Base-by-base conservation (phyloP, 2,329 filamentous ascomycete genomes). In the Emmonsia crescens region DNA sequence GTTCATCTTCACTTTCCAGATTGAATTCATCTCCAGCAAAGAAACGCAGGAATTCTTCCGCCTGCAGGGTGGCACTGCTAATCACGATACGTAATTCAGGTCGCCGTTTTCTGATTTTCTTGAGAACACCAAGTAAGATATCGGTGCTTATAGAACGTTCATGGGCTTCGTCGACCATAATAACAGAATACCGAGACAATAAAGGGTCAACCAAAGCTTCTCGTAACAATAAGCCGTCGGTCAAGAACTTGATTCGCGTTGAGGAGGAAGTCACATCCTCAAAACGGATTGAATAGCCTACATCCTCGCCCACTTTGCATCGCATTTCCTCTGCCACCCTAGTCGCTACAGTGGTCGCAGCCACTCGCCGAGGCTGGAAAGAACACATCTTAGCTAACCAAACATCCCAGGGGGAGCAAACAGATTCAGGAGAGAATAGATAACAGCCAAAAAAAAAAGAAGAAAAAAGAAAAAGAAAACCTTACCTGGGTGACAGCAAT, bases 91-190 rank as follows among this genome's bases (percentile, higher is more conserved):
- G 85, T 59, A 97, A 76, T 62, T 96, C 92, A 8, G 88, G 83
- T 51, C 94, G 82, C 69, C 85, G 88, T 73, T 85, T 90, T 60
- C 85, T 78, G 58, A 99, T 93, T 74, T 97, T 97, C 73, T 96
- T 96, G 46, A 99, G 75, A 16, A 97, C 78, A 0, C 94, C 93
- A 3, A 99, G 82, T 8, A 97, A 80, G 14, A 99, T 84, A 71
- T 99, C 94, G 0, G 92, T 96, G 73, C 90, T 95, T 63, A 97
- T 83, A 57, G 91, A 96, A 60, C 94, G 83, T 75, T 97, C 93
- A 72, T 99, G 94, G 6, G 93, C 94, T 76, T 97, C 93, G 71
- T 99, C 94, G 8, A 99, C 89, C 91, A 99, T 96, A 68, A 99
- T 90, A 52, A 96, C 88, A 0, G 91, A 95, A 73, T 99, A 99